phyloP scores from a whole-genome alignment of 352 stramenopile species.

The Phytophthora cryptogea region DNA sequence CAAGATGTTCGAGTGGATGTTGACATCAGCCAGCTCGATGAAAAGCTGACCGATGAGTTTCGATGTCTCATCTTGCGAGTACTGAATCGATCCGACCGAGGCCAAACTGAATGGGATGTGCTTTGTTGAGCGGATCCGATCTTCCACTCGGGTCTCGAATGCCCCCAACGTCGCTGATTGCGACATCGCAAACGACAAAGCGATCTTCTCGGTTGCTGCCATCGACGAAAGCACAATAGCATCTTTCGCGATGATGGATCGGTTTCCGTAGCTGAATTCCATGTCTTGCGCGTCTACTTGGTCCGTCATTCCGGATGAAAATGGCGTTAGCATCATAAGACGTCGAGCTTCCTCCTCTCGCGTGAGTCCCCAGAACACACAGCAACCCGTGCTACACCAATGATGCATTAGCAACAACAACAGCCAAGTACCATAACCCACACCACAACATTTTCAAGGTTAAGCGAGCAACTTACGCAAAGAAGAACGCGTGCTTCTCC shows the following conservation, averaged over 20 bases:
- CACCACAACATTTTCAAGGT: too few species aligned
- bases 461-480: conserved; percentile 44
- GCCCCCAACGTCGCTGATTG: conserved; percentile 93
- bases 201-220: conserved; percentile 86
- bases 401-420: conserved; percentile 7
- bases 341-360: conserved; percentile 54
- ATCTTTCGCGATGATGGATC: conserved; percentile 75
- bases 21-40: conserved; percentile 89
- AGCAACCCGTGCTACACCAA: conserved; percentile 57
- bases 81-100: conserved; percentile 84
- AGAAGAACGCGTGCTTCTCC: conserved; percentile 74
- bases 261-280: conserved; percentile 56
- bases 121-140: conserved; percentile 81
- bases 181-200: conserved; percentile 91
- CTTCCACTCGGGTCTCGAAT: conserved; percentile 90
- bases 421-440: neutral
- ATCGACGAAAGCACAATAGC: conserved; percentile 74
- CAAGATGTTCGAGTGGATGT: conserved; percentile 94
- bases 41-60: conserved; percentile 92
- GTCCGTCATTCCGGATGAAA: conserved; percentile 48
- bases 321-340: conserved; percentile 56
- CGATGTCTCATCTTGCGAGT: conserved; percentile 90
- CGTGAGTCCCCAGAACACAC: conserved; percentile 72
- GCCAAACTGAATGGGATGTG: conserved; percentile 90
- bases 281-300: conserved; percentile 70